Evolutionary conservation across 805 yeast genomes (phyloP).

Genomic region (Wickerhamomyces rabaulensis): DNA sequence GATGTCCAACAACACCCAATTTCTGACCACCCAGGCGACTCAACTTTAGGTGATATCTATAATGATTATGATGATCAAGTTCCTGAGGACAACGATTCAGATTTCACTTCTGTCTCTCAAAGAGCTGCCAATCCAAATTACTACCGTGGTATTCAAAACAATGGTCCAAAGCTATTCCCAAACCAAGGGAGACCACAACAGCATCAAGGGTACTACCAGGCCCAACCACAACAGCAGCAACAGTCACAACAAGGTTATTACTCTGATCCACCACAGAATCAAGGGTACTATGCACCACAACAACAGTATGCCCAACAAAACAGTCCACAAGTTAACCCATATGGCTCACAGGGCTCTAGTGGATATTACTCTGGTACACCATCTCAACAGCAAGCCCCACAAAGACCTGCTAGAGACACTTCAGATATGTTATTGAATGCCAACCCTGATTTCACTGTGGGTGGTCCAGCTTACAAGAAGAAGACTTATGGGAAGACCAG

Average conservation of each 20-base stretch:
- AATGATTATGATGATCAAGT: constrained; percentile 17
- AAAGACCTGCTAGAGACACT: constrained; percentile 16
- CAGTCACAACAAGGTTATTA: not conserved
- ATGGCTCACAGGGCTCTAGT: not conserved
- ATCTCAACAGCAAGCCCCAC: constrained; percentile 1
- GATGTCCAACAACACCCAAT: constrained; percentile 4
- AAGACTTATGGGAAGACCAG: constrained; percentile 3
- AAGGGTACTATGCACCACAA: not conserved
- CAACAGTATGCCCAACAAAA: not conserved
- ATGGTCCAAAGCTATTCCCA: constrained; percentile 22
- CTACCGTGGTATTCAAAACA: constrained; percentile 29
- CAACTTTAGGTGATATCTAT: not conserved
- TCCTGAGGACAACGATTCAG: constrained; percentile 38
- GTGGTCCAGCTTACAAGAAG: constrained; percentile 19
- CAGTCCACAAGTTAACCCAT: too few species aligned
- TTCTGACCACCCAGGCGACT: constrained; percentile 2
- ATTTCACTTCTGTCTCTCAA: constrained; percentile 76
- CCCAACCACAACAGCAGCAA: constrained; percentile 9
- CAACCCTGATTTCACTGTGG: constrained; percentile 43
- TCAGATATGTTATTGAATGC: constrained; percentile 39
- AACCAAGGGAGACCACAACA: constrained; percentile 9
- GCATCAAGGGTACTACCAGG: constrained; percentile 3
- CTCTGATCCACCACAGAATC: not conserved
- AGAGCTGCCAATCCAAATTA: constrained; percentile 64
- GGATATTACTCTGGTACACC: constrained; percentile 1